phyloP scores from a whole-genome alignment of 257 asterid species.

The Vinca minor region DNA sequence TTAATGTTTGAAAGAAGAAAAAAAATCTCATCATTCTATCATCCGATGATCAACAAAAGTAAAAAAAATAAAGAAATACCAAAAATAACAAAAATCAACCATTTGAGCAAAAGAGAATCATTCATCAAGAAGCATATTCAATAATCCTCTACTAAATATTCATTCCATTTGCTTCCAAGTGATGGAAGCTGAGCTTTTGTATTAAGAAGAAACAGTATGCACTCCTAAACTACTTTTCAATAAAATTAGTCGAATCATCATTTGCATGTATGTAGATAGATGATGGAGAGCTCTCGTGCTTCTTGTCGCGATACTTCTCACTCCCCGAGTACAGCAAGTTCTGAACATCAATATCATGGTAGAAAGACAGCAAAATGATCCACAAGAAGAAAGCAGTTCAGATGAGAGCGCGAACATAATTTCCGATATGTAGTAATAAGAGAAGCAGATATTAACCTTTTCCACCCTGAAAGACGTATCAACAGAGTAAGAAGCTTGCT shows the following conservation, averaged over 20 bases:
- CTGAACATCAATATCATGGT: no score
- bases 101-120: no score
- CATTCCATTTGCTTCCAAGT: background rate
- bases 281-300: background rate
- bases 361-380: constrained; percentile 7
- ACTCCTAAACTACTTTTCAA: constrained; percentile 6
- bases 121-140: no score
- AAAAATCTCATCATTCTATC: no score
- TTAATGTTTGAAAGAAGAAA: no score
- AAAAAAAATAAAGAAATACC: no score
- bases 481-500: background rate
- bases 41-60: no score
- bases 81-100: no score
- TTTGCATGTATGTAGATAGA: background rate
- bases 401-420: background rate
- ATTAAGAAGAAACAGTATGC: background rate
- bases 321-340: no score
- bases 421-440: background rate
- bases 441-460: constrained; percentile 8
- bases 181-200: background rate
- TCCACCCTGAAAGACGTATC: constrained; percentile 12
- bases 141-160: background rate
- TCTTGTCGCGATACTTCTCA: no score
- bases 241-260: background rate
- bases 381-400: constrained; percentile 8